Evolutionary conservation across 306 rosid species (phyloP).

Genomic region (Cercis canadensis): DNA sequence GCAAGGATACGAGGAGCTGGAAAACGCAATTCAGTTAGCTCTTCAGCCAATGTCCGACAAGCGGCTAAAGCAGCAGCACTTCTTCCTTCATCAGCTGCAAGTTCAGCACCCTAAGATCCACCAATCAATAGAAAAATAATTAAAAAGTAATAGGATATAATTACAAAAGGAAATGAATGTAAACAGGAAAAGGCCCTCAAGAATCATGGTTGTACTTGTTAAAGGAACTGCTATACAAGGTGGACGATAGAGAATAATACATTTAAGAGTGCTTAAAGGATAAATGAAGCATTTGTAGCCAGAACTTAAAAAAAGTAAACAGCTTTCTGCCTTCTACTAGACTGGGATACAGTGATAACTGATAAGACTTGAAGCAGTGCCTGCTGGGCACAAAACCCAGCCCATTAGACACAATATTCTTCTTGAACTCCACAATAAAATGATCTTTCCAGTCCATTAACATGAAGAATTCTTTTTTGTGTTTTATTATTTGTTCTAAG

Average conservation of each 20-base stretch:
- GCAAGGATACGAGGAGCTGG: slow-evolving; percentile 99
- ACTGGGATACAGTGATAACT: no score
- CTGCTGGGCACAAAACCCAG: neutral
- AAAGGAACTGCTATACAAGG: neutral
- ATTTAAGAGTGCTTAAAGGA: neutral
- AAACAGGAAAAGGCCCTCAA: slow-evolving; percentile 17
- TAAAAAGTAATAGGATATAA: neutral
- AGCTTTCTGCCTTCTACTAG: no score
- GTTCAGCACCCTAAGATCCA: slow-evolving; percentile 87
- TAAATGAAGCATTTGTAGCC: neutral
- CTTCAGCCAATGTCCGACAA: slow-evolving; percentile 98
- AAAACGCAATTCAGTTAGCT: slow-evolving; percentile 84
- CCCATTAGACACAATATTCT: neutral
- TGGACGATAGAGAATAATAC: neutral
- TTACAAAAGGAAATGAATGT: slow-evolving; percentile 15
- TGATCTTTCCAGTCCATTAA: slow-evolving; percentile 6
- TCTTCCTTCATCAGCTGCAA: slow-evolving; percentile 85
- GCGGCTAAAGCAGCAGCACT: slow-evolving; percentile 97
- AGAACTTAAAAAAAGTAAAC: neutral
- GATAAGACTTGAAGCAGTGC: no score
- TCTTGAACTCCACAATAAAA: slow-evolving; percentile 24
- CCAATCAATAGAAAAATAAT: slow-evolving; percentile 29
- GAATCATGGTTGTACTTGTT: neutral
- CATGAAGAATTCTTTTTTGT: neutral
- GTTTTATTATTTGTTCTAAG: neutral